Evolutionary conservation across 1,284 basidiomycete species (phyloP).

Genomic region (Sanghuangporus sanghuang): DNA sequence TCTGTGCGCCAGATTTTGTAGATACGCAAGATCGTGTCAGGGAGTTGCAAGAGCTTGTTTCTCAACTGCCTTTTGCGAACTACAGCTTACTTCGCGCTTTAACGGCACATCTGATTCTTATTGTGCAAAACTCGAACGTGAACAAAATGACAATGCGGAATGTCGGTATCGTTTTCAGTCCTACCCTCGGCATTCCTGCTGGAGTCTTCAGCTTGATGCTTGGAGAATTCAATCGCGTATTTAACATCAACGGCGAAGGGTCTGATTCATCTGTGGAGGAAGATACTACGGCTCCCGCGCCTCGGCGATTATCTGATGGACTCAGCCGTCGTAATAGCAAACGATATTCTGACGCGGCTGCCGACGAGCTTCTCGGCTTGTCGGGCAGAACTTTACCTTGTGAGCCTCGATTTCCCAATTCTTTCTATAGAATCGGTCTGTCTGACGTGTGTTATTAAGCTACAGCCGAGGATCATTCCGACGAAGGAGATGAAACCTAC

Average conservation of each 20-base stretch:
- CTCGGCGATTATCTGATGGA: slow-evolving; percentile 26
- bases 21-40: slow-evolving; percentile 83
- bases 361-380: slow-evolving; percentile 71
- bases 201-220: slow-evolving; percentile 93
- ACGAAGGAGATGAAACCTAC: slow-evolving; percentile 62
- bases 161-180: slow-evolving; percentile 96
- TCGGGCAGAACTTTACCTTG: slow-evolving; percentile 59
- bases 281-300: slow-evolving; percentile 33
- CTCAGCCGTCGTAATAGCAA: slow-evolving; percentile 63
- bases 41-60: slow-evolving; percentile 84
- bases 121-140: slow-evolving; percentile 83
- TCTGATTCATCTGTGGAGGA: slow-evolving; percentile 31
- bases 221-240: slow-evolving; percentile 85
- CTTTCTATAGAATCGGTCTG: slow-evolving; percentile 19
- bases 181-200: slow-evolving; percentile 91
- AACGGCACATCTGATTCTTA: slow-evolving; percentile 92
- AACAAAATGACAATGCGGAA: slow-evolving; percentile 99
- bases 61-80: slow-evolving; percentile 85
- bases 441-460: slow-evolving; percentile 27
- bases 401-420: slow-evolving; percentile 31
- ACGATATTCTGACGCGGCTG: slow-evolving; percentile 73
- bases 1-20: slow-evolving; percentile 61
- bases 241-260: slow-evolving; percentile 63
- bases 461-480: slow-evolving; percentile 57
- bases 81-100: slow-evolving; percentile 91